Evolutionary conservation across 345 rosid genomes (phyloP).

Genomic region (Eucalyptus decipiens): DNA sequence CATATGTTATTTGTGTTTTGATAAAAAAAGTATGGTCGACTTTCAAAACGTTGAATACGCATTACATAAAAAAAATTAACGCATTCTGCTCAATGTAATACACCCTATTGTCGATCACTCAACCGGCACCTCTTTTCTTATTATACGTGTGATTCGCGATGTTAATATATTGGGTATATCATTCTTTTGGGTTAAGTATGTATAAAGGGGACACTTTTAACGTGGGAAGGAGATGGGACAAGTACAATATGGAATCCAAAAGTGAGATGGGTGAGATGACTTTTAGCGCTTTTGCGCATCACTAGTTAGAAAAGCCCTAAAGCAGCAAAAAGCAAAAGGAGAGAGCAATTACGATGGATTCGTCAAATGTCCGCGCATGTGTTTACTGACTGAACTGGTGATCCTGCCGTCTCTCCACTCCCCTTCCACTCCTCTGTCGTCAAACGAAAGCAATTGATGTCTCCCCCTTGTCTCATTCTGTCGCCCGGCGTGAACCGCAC

Average conservation of each 20-base stretch:
- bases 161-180: not conserved
- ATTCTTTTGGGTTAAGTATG: not conserved
- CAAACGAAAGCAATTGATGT: not conserved
- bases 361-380: not conserved
- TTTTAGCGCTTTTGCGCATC: not conserved
- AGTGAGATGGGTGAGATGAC: not conserved
- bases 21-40: not conserved
- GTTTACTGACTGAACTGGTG: not conserved
- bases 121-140: not conserved
- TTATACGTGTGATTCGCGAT: not conserved
- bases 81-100: too few species aligned
- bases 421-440: not conserved
- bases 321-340: not conserved
- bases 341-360: not conserved
- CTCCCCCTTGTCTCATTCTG: not conserved
- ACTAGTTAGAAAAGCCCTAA: not conserved
- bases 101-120: rapidly evolving
- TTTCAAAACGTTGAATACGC: not conserved
- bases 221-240: not conserved
- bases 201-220: not conserved
- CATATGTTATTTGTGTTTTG: not conserved
- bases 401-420: not conserved
- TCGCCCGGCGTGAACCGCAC: not conserved
- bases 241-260: not conserved
- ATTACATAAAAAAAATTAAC: not conserved